phyloP scores from a whole-genome alignment of 1,284 basidiomycete genomes.

The Puccinia hordei region DNA sequence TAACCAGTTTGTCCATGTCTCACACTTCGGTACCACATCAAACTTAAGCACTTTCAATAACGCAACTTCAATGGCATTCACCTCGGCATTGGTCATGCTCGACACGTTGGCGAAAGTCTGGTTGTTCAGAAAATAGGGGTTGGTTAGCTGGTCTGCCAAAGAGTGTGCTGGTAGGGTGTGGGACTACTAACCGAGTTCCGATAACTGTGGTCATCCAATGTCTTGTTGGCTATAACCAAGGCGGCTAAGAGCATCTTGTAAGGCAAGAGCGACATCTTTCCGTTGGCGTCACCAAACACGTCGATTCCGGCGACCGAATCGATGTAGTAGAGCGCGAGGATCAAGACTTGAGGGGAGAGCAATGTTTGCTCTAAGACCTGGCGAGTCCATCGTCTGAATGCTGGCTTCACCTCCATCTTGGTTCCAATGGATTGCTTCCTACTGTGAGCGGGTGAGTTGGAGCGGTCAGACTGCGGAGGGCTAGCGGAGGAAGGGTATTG shows the following conservation, averaged over 20 bases:
- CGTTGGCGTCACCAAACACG: constrained; percentile 38
- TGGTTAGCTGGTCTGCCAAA: background rate
- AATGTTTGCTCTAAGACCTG: constrained; percentile 41
- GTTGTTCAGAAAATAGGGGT: background rate
- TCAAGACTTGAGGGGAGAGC: constrained; percentile 41
- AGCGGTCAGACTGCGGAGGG: background rate
- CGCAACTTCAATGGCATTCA: constrained; percentile 33
- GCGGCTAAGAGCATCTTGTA: constrained; percentile 45
- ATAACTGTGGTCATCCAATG: constrained; percentile 47
- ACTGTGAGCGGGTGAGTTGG: background rate
- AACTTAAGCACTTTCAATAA: constrained; percentile 37
- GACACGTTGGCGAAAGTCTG: constrained; percentile 47
- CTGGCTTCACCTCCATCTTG: constrained; percentile 44
- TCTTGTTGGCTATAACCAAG: constrained; percentile 44
- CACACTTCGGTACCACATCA: constrained; percentile 6
- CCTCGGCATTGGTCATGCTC: constrained; percentile 48
- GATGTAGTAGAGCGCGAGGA: constrained; percentile 43
- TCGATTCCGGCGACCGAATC: constrained; percentile 24
- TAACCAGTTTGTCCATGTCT: constrained; percentile 30
- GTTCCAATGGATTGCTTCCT: constrained; percentile 14
- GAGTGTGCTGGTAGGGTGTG: background rate
- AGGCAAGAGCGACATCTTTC: constrained; percentile 35
- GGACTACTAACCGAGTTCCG: constrained; percentile 31
- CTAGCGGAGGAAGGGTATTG: background rate
- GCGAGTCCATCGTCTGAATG: constrained; percentile 38